Evolutionary conservation across 805 yeast species (phyloP).

Genomic region (Ogataea kodamae): DNA sequence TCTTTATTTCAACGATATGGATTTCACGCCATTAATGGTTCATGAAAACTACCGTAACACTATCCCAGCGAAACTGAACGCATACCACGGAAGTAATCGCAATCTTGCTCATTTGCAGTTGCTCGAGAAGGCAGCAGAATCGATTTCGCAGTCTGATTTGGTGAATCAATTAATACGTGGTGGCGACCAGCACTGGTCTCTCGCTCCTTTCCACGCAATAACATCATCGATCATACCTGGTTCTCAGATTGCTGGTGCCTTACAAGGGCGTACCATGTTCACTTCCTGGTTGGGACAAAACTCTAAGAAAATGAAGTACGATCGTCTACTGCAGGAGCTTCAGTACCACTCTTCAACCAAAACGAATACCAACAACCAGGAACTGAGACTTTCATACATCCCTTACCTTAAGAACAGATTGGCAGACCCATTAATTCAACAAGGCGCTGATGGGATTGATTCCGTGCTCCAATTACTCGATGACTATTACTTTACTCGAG

Average conservation of each 20-base stretch:
- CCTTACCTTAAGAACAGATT: constrained; percentile 60
- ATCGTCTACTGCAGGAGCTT: constrained; percentile 76
- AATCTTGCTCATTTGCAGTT: constrained; percentile 55
- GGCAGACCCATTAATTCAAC: constrained; percentile 50
- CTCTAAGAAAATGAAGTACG: constrained; percentile 76
- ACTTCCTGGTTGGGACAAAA: constrained; percentile 88
- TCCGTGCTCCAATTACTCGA: constrained; percentile 75
- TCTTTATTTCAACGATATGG: constrained; percentile 89
- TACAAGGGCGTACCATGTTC: constrained; percentile 69
- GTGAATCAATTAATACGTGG: constrained; percentile 82
- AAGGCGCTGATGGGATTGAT: constrained; percentile 61
- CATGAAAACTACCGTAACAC: constrained; percentile 87
- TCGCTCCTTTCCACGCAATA: constrained; percentile 87
- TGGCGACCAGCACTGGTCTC: constrained; percentile 90
- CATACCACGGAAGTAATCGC: constrained; percentile 29
- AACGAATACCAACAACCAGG: constrained; percentile 71
- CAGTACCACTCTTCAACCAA: constrained; percentile 83
- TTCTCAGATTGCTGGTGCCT: constrained; percentile 66
- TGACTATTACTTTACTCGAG: constrained; percentile 77
- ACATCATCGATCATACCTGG: constrained; percentile 83
- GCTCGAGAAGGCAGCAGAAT: constrained; percentile 77
- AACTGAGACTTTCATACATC: constrained; percentile 72
- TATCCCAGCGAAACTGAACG: constrained; percentile 42
- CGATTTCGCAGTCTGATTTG: constrained; percentile 79
- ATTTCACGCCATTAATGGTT: constrained; percentile 91